Percentiles rank a stretch among this genome's conserved stretches.
Conservation (phyloP, 108 stramenopile species). For the Conticribra guillardii region DNA sequence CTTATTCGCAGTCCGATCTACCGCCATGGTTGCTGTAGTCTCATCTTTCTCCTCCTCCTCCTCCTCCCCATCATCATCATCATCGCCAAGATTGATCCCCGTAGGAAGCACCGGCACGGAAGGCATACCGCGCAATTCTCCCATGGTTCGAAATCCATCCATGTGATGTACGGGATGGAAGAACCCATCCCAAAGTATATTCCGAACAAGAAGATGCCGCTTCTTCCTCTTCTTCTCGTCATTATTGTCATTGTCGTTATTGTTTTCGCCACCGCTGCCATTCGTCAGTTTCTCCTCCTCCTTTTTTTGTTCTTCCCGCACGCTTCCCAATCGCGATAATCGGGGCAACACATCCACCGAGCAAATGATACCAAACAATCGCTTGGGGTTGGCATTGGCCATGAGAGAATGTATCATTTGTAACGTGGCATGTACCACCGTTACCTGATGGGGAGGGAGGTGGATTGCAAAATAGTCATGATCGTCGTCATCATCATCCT, state of each 20-base stretch:
- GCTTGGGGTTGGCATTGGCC: slow-evolving; percentile 24
- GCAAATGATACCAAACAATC: slow-evolving; percentile 22
- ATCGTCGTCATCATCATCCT: background rate
- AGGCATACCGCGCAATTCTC: slow-evolving; percentile 25
- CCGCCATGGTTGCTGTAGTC: too few species aligned
- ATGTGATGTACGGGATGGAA: slow-evolving; percentile 68
- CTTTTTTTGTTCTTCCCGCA: too few species aligned
- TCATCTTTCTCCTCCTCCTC: background rate
- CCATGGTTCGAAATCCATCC: slow-evolving; percentile 71
- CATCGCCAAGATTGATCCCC: too few species aligned
- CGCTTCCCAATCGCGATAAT: slow-evolving; percentile 28
- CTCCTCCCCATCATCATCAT: background rate
- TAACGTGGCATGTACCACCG: slow-evolving; percentile 22
- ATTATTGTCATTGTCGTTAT: background rate
- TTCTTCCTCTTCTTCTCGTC: background rate
- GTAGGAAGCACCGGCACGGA: background rate
- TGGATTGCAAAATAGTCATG: background rate
- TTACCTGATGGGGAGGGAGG: background rate
- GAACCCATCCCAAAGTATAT: slow-evolving; percentile 55
- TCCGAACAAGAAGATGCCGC: slow-evolving; percentile 14
- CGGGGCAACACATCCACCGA: slow-evolving; percentile 23
- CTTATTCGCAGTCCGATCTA: background rate
- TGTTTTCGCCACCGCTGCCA: too few species aligned
- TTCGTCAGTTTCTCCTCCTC: too few species aligned
- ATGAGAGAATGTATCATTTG: slow-evolving; percentile 2